A percentile compares a stretch with the other conserved stretches of the same genome.
These are phyloP conservation scores for Aspergillus sp. DNA, from an alignment of 2,329 filamentous ascomycete genomes.

Conservation along the genomic window DNA sequence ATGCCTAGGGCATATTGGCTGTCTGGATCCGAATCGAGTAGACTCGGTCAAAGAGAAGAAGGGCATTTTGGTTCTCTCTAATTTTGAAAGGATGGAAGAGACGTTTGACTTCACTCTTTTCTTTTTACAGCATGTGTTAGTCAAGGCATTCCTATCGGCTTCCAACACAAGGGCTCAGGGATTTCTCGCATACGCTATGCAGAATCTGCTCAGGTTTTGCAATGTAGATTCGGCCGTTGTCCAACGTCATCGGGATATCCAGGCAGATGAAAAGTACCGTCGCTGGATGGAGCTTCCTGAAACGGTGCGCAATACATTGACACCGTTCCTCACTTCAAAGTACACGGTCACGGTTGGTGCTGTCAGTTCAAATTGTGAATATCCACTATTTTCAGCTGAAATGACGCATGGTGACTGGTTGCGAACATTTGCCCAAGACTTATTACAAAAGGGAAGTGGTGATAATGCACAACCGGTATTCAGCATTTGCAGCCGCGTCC, in stretches of 20 bases:
- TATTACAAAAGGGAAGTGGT: conserved; percentile 70
- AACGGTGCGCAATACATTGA: conserved; percentile 68
- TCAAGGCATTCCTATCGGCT: conserved; percentile 83
- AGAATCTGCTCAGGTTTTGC: conserved; percentile 73
- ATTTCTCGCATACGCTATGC: conserved; percentile 89
- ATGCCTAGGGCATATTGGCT: conserved; percentile 82
- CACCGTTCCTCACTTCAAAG: conserved; percentile 76
- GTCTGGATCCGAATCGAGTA: conserved; percentile 81
- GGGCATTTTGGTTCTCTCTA: conserved; percentile 78
- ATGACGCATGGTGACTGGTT: conserved; percentile 75
- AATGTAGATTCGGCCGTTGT: conserved; percentile 56
- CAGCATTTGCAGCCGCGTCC: conserved; percentile 68
- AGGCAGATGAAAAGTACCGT: conserved; percentile 54
- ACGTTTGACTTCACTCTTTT: conserved; percentile 79
- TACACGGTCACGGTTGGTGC: conserved; percentile 63
- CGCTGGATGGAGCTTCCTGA: conserved; percentile 76
- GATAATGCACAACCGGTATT: conserved; percentile 70
- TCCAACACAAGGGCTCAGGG: conserved; percentile 83
- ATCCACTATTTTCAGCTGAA: conserved; percentile 67
- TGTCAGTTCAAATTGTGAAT: conserved; percentile 48
- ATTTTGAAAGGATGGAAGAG: conserved; percentile 71
- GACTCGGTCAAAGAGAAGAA: conserved; percentile 70
- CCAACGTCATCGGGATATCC: conserved; percentile 45
- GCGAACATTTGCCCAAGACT: conserved; percentile 67
- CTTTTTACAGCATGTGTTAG: conserved; percentile 75